Conservation (phyloP, 1,139 yeast genomes). For the Protomyces macrosporus region DNA sequence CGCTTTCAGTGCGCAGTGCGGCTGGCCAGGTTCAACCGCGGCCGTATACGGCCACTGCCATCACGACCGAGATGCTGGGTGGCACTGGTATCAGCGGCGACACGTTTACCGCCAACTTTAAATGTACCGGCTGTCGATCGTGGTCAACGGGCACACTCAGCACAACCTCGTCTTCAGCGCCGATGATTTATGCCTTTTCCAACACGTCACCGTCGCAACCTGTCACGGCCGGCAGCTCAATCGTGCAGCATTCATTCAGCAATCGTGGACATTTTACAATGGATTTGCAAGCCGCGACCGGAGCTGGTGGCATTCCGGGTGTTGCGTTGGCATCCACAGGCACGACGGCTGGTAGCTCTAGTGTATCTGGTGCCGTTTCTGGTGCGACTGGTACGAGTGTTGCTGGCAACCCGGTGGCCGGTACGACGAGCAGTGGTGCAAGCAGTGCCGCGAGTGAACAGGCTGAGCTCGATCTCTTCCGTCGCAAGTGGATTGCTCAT, state of each 20-base stretch:
- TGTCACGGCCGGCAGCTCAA: neutral
- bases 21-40: neutral
- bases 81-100: neutral
- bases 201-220: neutral
- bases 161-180: neutral
- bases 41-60: slow-evolving; percentile 1
- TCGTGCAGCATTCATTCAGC: neutral
- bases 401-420: neutral
- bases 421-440: neutral
- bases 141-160: neutral
- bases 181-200: neutral
- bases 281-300: neutral
- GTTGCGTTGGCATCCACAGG: neutral
- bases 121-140: slow-evolving; percentile 2
- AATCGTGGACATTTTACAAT: neutral
- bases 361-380: neutral
- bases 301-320: neutral
- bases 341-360: neutral
- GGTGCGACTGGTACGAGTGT: neutral
- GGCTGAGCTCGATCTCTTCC: neutral
- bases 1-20: slow-evolving; percentile 3
- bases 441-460: neutral
- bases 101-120: neutral
- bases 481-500: neutral
- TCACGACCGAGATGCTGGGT: neutral